phyloP scores from a whole-genome alignment of 768 basidiomycete species.

The Kwoniella sp. region DNA sequence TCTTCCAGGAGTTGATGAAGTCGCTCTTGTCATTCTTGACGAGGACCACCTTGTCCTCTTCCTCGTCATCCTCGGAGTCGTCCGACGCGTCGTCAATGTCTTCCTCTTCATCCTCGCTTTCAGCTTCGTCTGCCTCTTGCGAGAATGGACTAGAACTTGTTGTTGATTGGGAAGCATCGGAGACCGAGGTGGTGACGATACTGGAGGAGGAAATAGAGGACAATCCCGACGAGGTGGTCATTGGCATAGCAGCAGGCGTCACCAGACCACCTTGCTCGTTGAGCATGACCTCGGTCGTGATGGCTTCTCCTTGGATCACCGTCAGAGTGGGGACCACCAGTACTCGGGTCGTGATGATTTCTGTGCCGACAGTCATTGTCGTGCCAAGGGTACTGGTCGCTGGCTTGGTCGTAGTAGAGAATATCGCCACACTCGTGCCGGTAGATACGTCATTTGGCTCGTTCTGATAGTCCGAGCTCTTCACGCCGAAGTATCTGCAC shows the following conservation, averaged over 20 bases:
- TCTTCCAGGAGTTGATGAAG: constrained; percentile 3
- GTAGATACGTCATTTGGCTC: not conserved
- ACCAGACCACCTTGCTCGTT: constrained; percentile 11
- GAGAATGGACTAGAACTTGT: not conserved
- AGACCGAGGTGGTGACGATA: not conserved
- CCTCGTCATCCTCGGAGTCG: not conserved
- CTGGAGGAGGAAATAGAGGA: not conserved
- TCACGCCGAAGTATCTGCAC: not conserved
- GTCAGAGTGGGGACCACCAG: constrained; percentile 8
- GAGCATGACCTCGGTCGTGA: constrained; percentile 3
- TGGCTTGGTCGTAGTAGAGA: not conserved
- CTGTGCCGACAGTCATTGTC: not conserved
- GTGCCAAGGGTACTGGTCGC: not conserved
- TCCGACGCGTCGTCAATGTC: not conserved
- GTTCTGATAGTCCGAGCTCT: not conserved
- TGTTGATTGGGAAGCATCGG: not conserved
- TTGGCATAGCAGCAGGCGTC: not conserved
- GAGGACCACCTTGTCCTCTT: constrained; percentile 3
- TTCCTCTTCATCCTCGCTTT: constrained; percentile 9
- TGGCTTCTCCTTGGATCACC: constrained; percentile 6
- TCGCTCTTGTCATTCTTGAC: constrained; percentile 1
- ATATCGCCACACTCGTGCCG: not conserved
- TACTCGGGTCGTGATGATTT: not conserved
- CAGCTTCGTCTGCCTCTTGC: not conserved
- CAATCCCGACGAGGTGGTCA: not conserved